phyloP scores from a whole-genome alignment of 2,329 filamentous ascomycete species.

The Ascochyta viciae-villosae region DNA sequence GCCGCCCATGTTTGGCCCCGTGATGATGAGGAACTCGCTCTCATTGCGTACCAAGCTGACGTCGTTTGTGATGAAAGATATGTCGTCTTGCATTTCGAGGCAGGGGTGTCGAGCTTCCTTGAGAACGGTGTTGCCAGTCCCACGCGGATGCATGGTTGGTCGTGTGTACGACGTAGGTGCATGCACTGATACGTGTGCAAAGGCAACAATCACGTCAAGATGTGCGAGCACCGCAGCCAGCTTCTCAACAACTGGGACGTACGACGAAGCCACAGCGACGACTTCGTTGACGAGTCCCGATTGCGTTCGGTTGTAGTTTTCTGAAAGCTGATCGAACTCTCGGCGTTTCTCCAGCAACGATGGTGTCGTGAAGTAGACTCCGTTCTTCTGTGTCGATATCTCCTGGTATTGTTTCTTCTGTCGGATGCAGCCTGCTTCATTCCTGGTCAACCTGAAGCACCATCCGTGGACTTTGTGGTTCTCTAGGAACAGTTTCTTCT shows the following conservation, averaged over 20 bases:
- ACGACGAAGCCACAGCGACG: slow-evolving; percentile 90
- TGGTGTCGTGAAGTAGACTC: slow-evolving; percentile 95
- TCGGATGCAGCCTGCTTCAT: slow-evolving; percentile 88
- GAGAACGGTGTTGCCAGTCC: slow-evolving; percentile 86
- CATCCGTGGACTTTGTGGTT: slow-evolving; percentile 96
- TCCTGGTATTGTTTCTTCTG: slow-evolving; percentile 91
- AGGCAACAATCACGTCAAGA: slow-evolving; percentile 91
- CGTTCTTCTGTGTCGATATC: slow-evolving; percentile 98
- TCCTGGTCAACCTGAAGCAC: slow-evolving; percentile 92
- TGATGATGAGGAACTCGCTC: slow-evolving; percentile 95
- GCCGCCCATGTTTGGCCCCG: slow-evolving; percentile 98
- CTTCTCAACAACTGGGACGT: slow-evolving; percentile 89
- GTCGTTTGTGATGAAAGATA: slow-evolving; percentile 98
- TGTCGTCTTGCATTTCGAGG: slow-evolving; percentile 98
- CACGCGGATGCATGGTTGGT: slow-evolving; percentile 87
- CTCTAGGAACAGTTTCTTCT: slow-evolving; percentile 98
- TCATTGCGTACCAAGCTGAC: slow-evolving; percentile 78
- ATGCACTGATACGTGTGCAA: slow-evolving; percentile 91
- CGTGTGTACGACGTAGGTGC: slow-evolving; percentile 91
- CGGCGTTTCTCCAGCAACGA: slow-evolving; percentile 79
- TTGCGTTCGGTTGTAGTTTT: slow-evolving; percentile 95
- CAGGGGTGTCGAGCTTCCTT: slow-evolving; percentile 94
- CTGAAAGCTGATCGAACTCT: slow-evolving; percentile 91
- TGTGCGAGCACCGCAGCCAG: slow-evolving; percentile 89
- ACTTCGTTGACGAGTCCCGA: slow-evolving; percentile 90